Conservation (phyloP, 257 asterid species). For the Solanum chiquidenum region DNA sequence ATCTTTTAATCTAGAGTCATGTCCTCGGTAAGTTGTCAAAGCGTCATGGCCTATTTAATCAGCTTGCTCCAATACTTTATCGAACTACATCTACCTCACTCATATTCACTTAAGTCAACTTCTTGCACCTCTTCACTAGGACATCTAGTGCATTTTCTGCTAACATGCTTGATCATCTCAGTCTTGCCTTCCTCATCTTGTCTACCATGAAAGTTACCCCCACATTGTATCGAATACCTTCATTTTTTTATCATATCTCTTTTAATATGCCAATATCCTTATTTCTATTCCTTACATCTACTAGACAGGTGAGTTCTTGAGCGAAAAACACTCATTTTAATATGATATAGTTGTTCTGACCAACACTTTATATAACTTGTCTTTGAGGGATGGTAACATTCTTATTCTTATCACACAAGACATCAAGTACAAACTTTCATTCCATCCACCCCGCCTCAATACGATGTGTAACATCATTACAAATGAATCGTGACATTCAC, state of each 20-base stretch:
- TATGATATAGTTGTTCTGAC: rapidly evolving
- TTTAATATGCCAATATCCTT: not conserved
- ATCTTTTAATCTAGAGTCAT: not conserved
- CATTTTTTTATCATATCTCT: not conserved
- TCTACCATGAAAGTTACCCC: not conserved
- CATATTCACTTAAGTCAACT: not conserved
- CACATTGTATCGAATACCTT: not conserved
- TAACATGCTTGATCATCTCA: not conserved
- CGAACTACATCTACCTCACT: not conserved
- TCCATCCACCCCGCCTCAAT: rapidly evolving
- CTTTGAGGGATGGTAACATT: not conserved
- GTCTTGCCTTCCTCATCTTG: not conserved
- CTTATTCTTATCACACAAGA: not conserved
- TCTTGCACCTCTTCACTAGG: not conserved
- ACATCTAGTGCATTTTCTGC: not conserved
- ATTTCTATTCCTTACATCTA: not conserved
- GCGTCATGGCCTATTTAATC: not conserved
- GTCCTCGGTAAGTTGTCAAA: not conserved
- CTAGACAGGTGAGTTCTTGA: not conserved
- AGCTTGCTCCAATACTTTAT: not conserved
- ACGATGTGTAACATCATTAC: not conserved
- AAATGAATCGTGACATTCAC: not conserved
- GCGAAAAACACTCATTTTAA: rapidly evolving
- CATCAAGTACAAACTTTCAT: not conserved
- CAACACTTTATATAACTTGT: not conserved